Conservation (phyloP, 2,329 filamentous ascomycete species). For the Pseudocercospora ulei region DNA sequence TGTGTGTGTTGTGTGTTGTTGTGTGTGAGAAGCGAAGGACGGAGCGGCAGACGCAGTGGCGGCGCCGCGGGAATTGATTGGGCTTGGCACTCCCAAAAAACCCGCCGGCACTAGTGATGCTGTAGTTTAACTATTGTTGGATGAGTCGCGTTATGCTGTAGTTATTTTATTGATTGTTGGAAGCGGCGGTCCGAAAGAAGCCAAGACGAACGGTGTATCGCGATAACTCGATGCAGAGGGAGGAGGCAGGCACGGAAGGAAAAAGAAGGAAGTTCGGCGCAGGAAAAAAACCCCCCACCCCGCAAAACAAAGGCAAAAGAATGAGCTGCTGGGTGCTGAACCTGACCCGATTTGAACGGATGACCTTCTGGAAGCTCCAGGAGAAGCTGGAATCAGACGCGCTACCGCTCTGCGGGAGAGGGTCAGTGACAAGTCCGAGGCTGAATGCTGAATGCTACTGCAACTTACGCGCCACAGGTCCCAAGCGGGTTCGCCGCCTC, state of each 20-base stretch:
- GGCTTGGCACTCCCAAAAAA: no score
- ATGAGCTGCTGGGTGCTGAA: conserved; percentile 15
- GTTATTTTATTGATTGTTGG: no score
- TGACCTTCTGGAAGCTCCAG: conserved; percentile 23
- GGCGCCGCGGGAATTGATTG: no score
- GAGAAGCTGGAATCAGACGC: conserved; percentile 18
- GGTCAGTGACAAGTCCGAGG: not conserved
- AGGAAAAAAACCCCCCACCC: not conserved
- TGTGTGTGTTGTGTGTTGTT: no score
- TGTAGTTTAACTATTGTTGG: no score
- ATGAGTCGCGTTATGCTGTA: no score
- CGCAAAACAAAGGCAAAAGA: conserved; percentile 6
- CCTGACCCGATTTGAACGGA: conserved; percentile 23
- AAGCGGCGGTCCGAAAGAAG: no score
- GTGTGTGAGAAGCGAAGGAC: no score
- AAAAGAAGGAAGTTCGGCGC: not conserved
- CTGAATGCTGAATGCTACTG: not conserved
- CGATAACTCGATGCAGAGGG: no score
- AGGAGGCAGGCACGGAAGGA: not conserved
- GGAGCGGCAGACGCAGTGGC: no score
- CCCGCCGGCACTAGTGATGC: no score
- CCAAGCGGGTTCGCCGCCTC: not conserved
- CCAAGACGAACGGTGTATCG: no score
- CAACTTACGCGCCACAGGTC: not conserved
- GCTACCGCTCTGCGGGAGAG: conserved; percentile 17